Percentiles rank a stretch among this genome's conserved stretches.
Evolutionary conservation across 257 asterid genomes (phyloP).

Genomic region (Craterostigma plantagineum): DNA sequence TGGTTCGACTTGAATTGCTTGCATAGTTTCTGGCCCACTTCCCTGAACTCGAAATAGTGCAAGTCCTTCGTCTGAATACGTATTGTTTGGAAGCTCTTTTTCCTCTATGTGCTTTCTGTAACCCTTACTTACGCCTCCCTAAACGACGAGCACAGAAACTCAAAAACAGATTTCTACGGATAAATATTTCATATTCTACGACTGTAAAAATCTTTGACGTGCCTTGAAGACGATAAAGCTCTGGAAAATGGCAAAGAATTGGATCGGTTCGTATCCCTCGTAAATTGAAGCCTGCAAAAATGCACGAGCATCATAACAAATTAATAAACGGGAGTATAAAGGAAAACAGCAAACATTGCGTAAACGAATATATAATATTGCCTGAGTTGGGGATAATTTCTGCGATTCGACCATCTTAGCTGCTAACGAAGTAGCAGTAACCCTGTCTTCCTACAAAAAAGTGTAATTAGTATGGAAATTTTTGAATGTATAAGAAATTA

Average conservation of each 20-base stretch:
- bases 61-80: conserved; percentile 76
- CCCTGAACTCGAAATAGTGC: conserved; percentile 96
- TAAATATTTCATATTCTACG: not conserved
- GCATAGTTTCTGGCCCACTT: conserved; percentile 97
- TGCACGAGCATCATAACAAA: not conserved
- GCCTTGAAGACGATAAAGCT: conserved; percentile 84
- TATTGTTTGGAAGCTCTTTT: conserved; percentile 65
- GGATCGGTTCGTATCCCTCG: conserved; percentile 86
- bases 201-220: not conserved
- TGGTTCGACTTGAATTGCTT: conserved; percentile 95
- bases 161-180: conserved; percentile 6
- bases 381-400: conserved; percentile 88
- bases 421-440: conserved; percentile 69
- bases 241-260: conserved; percentile 85
- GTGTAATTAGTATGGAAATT: not conserved
- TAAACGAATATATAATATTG: conserved; percentile 11
- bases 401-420: conserved; percentile 76
- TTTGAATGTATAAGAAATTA: no score
- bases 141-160: conserved; percentile 17
- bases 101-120: conserved; percentile 64
- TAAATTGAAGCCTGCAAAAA: conserved; percentile 54
- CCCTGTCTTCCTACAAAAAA: conserved; percentile 61
- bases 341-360: not conserved
- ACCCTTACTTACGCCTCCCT: conserved; percentile 95
- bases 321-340: no score